These are phyloP conservation scores for Yamadazyma laniorum DNA, from an alignment of 805 yeast species.

Conservation along the genomic window DNA sequence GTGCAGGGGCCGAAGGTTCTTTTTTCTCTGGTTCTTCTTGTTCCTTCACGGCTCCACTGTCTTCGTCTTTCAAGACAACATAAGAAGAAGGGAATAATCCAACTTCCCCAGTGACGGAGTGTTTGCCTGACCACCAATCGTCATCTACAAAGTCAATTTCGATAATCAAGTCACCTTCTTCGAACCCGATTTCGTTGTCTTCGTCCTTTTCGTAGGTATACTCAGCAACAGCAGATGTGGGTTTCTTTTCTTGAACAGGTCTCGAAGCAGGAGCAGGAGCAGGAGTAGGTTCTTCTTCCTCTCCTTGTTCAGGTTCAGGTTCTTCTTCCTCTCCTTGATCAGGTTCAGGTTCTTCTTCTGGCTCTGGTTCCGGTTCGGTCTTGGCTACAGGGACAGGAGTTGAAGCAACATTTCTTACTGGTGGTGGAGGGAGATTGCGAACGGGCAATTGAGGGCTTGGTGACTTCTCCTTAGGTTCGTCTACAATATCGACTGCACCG, in stretches of 20 bases:
- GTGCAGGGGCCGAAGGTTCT: slow-evolving; percentile 11
- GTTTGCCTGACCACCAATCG: slow-evolving; percentile 64
- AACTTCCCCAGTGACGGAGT: slow-evolving; percentile 40
- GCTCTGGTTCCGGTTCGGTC: slow-evolving; percentile 7
- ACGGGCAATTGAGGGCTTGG: slow-evolving; percentile 1
- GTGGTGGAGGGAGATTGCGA: slow-evolving; percentile 20
- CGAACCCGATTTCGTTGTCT: slow-evolving; percentile 68
- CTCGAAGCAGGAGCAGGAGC: slow-evolving; percentile 14
- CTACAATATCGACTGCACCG: not conserved
- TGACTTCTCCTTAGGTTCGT: slow-evolving; percentile 15
- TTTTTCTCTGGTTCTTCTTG: slow-evolving; percentile 7
- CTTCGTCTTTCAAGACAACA: slow-evolving; percentile 36
- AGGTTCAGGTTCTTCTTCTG: slow-evolving; percentile 3
- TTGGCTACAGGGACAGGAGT: slow-evolving; percentile 12
- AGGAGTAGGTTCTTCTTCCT: slow-evolving; percentile 12
- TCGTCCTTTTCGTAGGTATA: slow-evolving; percentile 78
- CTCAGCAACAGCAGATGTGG: slow-evolving; percentile 65
- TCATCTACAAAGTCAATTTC: slow-evolving; percentile 69
- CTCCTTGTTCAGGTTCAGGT: slow-evolving; percentile 7
- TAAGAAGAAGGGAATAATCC: slow-evolving; percentile 61
- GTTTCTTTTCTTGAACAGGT: slow-evolving; percentile 12
- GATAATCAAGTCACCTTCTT: slow-evolving; percentile 64
- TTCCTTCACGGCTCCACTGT: slow-evolving; percentile 6
- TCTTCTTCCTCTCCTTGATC: slow-evolving; percentile 12
- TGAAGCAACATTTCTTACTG: slow-evolving; percentile 15